Percentiles rank a stretch among this genome's conserved stretches.
Conservation (phyloP, 768 basidiomycete genomes). For the Hypsizygus marmoreus region DNA sequence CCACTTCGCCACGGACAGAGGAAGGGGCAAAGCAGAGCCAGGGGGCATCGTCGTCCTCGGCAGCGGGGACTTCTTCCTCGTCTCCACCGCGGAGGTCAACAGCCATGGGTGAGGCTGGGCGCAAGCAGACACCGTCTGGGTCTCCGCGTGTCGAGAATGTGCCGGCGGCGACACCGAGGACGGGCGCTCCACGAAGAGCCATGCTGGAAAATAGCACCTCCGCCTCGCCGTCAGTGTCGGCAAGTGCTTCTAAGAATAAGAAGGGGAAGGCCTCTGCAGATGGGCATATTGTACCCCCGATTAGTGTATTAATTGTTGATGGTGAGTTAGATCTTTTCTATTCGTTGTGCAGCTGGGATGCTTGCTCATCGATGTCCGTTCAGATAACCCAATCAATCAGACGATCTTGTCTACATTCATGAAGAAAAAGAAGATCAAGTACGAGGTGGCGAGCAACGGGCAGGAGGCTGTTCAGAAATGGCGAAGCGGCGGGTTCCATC, state of each 20-base stretch:
- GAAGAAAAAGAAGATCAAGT: slow-evolving; percentile 94
- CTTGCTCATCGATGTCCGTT: slow-evolving; percentile 3
- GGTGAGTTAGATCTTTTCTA: slow-evolving; percentile 54
- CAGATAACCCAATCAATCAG: slow-evolving; percentile 99
- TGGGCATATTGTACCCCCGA: slow-evolving; percentile 86
- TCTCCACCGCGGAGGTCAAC: background rate
- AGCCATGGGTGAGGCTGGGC: background rate
- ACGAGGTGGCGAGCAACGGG: slow-evolving; percentile 92
- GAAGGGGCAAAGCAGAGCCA: too few species aligned
- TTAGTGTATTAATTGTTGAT: slow-evolving; percentile 97
- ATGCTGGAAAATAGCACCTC: slow-evolving; percentile 6
- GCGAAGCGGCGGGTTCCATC: slow-evolving; percentile 89
- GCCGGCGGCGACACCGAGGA: slow-evolving; percentile 10
- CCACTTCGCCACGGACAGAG: background rate
- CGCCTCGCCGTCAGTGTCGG: slow-evolving; percentile 26
- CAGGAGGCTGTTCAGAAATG: slow-evolving; percentile 96
- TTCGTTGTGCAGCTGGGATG: background rate
- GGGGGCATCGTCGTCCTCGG: slow-evolving; percentile 7
- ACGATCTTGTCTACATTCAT: slow-evolving; percentile 97
- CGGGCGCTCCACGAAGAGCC: slow-evolving; percentile 1
- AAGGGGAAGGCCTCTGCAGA: slow-evolving; percentile 56
- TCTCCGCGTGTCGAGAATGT: slow-evolving; percentile 14
- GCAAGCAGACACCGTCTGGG: slow-evolving; percentile 12
- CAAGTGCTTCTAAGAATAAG: slow-evolving; percentile 51
- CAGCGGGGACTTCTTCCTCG: background rate